Evolutionary conservation across 305 asterid genomes (phyloP).

Genomic region (Fraxinus latifolia): DNA sequence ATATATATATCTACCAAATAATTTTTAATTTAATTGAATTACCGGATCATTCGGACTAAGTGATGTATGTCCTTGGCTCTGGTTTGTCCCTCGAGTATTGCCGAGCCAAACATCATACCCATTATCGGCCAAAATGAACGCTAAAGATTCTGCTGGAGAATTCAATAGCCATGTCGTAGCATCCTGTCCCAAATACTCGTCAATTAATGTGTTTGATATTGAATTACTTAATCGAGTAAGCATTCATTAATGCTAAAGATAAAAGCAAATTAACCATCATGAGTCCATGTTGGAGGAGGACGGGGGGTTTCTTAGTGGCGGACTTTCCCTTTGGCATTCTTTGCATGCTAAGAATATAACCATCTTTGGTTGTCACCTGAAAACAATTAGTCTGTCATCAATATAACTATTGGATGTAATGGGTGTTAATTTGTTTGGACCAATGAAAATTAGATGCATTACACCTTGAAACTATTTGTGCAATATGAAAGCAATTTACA

Average conservation of each 20-base stretch:
- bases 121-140: slow-evolving; percentile 46
- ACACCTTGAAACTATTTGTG: neutral
- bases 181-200: slow-evolving; percentile 31
- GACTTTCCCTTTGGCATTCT: slow-evolving; percentile 49
- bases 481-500: neutral
- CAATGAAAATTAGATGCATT: neutral
- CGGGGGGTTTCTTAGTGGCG: slow-evolving; percentile 33
- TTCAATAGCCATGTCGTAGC: slow-evolving; percentile 48
- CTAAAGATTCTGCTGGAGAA: slow-evolving; percentile 49
- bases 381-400: neutral
- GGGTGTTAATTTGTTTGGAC: neutral
- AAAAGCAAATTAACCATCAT: slow-evolving; percentile 32
- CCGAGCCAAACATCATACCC: slow-evolving; percentile 66
- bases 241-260: neutral
- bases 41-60: slow-evolving; percentile 42
- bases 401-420: neutral
- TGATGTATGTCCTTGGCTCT: slow-evolving; percentile 49
- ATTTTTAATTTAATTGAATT: neutral
- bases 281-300: slow-evolving; percentile 57
- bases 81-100: slow-evolving; percentile 51
- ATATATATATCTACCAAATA: neutral
- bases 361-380: slow-evolving; percentile 57
- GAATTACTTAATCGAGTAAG: neutral
- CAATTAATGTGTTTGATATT: neutral
- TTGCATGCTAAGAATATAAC: slow-evolving; percentile 50